Evolutionary conservation across 768 basidiomycete species (phyloP).

Genomic region (Suillus placidus): DNA sequence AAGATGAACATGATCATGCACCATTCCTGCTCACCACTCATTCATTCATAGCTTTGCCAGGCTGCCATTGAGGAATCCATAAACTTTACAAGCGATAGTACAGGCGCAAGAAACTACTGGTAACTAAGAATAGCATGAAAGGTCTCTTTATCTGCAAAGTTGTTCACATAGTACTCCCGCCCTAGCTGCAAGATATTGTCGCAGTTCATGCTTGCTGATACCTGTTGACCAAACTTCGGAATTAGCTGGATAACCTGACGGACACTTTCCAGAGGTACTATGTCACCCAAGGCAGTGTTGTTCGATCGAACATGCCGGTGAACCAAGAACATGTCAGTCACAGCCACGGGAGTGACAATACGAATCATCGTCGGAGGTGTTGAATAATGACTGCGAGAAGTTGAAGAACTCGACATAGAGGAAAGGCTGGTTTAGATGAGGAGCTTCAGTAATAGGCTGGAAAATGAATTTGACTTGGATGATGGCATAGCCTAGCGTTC

Average conservation of each 20-base stretch:
- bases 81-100: not conserved
- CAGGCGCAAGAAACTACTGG: not conserved
- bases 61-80: not conserved
- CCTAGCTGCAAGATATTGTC: constrained; percentile 8
- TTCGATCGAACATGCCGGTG: not conserved
- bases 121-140: constrained; percentile 9
- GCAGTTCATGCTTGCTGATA: not conserved
- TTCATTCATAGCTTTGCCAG: not conserved
- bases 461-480: constrained; percentile 6
- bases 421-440: not conserved
- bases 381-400: not conserved
- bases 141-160: constrained; percentile 7
- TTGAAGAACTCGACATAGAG: constrained; percentile 9
- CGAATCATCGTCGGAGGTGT: not conserved
- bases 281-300: not conserved
- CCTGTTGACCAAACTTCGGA: constrained; percentile 1
- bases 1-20: not conserved
- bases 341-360: not conserved
- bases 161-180: constrained; percentile 10
- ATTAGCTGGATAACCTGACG: constrained; percentile 7
- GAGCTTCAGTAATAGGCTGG: not conserved
- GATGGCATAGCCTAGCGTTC: constrained; percentile 3
- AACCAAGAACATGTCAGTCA: constrained; percentile 7
- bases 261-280: constrained; percentile 3
- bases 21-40: not conserved